phyloP scores from a whole-genome alignment of 371 early-diverging fungal genomes.

The Syncephalastrum sp. region DNA sequence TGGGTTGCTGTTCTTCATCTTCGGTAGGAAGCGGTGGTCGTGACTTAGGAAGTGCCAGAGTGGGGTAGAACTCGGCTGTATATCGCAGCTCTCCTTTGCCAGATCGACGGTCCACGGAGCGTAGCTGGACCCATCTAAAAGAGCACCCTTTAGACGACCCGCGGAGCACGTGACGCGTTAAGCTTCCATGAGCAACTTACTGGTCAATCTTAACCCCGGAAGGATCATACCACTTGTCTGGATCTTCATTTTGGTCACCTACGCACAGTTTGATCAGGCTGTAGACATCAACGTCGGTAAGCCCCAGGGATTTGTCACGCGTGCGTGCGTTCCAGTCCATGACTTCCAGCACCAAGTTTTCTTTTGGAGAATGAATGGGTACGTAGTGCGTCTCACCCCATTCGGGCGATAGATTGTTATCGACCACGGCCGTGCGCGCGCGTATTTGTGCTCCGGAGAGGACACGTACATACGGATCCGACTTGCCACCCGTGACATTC shows the following conservation, averaged over 20 bases:
- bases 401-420: constrained; percentile 77
- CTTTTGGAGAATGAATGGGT: constrained; percentile 67
- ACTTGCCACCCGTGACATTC: constrained; percentile 61
- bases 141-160: background rate
- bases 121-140: constrained; percentile 63
- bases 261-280: constrained; percentile 47
- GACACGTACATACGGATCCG: constrained; percentile 84
- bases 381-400: constrained; percentile 85
- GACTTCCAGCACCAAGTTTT: constrained; percentile 70
- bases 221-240: constrained; percentile 44
- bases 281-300: constrained; percentile 42
- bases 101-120: constrained; percentile 51
- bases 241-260: constrained; percentile 30
- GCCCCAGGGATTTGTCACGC: constrained; percentile 72
- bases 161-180: background rate
- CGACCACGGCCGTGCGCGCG: constrained; percentile 69
- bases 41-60: constrained; percentile 50
- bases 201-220: constrained; percentile 27
- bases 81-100: constrained; percentile 67
- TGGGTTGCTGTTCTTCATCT: constrained; percentile 15
- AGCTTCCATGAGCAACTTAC: constrained; percentile 11
- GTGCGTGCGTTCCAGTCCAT: constrained; percentile 74
- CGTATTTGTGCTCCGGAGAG: constrained; percentile 62
- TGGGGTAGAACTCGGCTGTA: constrained; percentile 67
- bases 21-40: constrained; percentile 15